Conservation (phyloP, 768 basidiomycete species). For the Boletus rubropictus region DNA sequence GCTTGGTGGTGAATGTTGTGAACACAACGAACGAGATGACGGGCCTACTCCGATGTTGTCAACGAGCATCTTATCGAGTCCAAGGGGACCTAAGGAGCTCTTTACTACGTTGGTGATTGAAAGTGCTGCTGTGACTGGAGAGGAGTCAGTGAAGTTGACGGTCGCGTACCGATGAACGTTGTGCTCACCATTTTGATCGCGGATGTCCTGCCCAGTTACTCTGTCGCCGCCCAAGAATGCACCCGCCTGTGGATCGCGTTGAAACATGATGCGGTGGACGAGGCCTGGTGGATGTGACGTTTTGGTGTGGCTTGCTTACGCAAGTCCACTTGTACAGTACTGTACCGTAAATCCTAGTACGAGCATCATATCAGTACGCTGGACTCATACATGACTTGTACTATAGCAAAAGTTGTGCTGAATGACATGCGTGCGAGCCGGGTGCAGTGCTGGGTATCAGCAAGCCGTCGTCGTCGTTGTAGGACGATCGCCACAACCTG, state of each 20-base stretch:
- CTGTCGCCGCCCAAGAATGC: slow-evolving; percentile 93
- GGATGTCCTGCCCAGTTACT: slow-evolving; percentile 90
- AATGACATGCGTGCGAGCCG: background rate
- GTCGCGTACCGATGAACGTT: background rate
- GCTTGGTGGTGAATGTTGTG: slow-evolving; percentile 13
- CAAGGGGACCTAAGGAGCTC: slow-evolving; percentile 91
- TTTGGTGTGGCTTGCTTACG: slow-evolving; percentile 17
- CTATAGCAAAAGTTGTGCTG: background rate
- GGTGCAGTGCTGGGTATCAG: slow-evolving; percentile 6
- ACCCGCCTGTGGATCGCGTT: slow-evolving; percentile 87
- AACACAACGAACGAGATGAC: background rate
- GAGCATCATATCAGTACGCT: background rate
- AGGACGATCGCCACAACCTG: slow-evolving; percentile 1
- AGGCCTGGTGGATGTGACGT: slow-evolving; percentile 2
- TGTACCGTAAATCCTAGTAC: background rate
- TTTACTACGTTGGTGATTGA: slow-evolving; percentile 97
- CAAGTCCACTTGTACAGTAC: background rate
- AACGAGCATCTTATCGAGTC: slow-evolving; percentile 95
- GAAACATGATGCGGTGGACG: slow-evolving; percentile 52
- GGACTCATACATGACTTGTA: background rate
- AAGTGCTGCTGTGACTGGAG: slow-evolving; percentile 84
- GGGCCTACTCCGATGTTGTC: slow-evolving; percentile 89
- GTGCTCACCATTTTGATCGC: slow-evolving; percentile 86
- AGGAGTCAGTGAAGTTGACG: background rate
- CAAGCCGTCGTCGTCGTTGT: slow-evolving; percentile 1